Conservation (phyloP, 2,329 filamentous ascomycete species). For the Xylaria multiplex region DNA sequence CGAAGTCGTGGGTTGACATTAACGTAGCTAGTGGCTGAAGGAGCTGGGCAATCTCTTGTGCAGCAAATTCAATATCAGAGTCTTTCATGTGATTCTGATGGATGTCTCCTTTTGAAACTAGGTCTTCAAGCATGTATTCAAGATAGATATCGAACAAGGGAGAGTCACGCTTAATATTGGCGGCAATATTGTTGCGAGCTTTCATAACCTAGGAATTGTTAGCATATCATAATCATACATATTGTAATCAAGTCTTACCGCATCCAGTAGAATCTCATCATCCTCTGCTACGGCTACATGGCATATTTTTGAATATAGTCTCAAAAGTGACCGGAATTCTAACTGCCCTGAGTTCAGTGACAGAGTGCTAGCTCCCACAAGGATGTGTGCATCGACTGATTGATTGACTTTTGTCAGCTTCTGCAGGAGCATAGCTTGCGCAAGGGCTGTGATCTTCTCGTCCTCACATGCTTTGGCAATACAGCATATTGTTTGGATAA, state of each 20-base stretch:
- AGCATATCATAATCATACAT: conserved; percentile 20
- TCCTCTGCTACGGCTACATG: conserved; percentile 77
- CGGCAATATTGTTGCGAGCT: conserved; percentile 82
- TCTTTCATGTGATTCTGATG: conserved; percentile 79
- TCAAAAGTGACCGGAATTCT: conserved; percentile 87
- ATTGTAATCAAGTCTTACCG: conserved; percentile 62
- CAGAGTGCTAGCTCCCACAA: conserved; percentile 81
- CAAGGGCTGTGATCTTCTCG: conserved; percentile 90
- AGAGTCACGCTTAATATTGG: conserved; percentile 72
- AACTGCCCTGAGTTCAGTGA: conserved; percentile 79
- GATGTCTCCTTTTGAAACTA: conserved; percentile 90
- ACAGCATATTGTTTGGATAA: conserved; percentile 95
- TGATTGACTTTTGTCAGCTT: conserved; percentile 88
- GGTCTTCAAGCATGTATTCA: conserved; percentile 82
- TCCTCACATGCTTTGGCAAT: conserved; percentile 85
- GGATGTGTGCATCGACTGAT: conserved; percentile 83
- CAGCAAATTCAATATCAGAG: conserved; percentile 82
- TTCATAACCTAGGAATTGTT: conserved; percentile 67
- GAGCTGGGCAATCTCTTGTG: conserved; percentile 87
- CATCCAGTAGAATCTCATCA: conserved; percentile 73
- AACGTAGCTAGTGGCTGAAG: conserved; percentile 88
- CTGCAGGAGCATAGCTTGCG: conserved; percentile 95
- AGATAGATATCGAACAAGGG: conserved; percentile 85
- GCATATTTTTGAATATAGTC: conserved; percentile 80
- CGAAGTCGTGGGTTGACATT: conserved; percentile 73